Conservation (phyloP, 2,329 filamentous ascomycete genomes). For the Colletotrichum sp. region DNA sequence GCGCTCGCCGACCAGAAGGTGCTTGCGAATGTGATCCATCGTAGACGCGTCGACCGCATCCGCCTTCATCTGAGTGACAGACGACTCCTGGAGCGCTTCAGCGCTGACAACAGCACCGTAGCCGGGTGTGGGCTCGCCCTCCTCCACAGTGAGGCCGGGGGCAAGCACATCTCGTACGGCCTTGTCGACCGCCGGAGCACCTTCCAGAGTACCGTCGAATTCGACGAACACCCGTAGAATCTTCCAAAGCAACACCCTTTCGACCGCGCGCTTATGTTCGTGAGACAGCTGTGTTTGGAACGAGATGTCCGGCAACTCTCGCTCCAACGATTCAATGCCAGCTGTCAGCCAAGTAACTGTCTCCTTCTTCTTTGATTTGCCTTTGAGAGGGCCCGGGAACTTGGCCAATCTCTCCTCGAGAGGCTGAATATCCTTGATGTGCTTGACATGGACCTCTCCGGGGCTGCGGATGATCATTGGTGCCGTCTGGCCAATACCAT, state of each 20-base stretch:
- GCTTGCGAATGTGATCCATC: slow-evolving; percentile 74
- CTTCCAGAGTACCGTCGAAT: slow-evolving; percentile 82
- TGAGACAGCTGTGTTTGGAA: slow-evolving; percentile 56
- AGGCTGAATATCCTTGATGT: slow-evolving; percentile 75
- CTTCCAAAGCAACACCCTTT: slow-evolving; percentile 88
- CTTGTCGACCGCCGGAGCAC: slow-evolving; percentile 72
- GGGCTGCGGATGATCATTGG: slow-evolving; percentile 84
- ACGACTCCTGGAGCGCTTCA: slow-evolving; percentile 28
- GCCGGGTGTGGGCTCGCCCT: slow-evolving; percentile 26
- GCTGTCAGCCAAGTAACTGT: slow-evolving; percentile 78
- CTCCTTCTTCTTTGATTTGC: slow-evolving; percentile 96
- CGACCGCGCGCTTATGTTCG: slow-evolving; percentile 74
- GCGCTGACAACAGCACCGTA: slow-evolving; percentile 26
- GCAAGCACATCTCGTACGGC: slow-evolving; percentile 78
- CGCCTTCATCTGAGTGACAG: slow-evolving; percentile 47
- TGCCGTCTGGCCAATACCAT: slow-evolving; percentile 72
- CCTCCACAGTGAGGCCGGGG: slow-evolving; percentile 50
- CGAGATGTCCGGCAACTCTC: slow-evolving; percentile 52
- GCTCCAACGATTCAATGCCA: slow-evolving; percentile 78
- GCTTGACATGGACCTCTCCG: slow-evolving; percentile 81
- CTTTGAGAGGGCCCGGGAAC: slow-evolving; percentile 89
- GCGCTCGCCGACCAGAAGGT: slow-evolving; percentile 80
- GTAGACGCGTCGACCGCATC: slow-evolving; percentile 74
- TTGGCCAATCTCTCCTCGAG: slow-evolving; percentile 74
- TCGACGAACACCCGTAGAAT: slow-evolving; percentile 83